phyloP scores from a whole-genome alignment of 1,284 basidiomycete genomes.

The Leccinum solheimii region DNA sequence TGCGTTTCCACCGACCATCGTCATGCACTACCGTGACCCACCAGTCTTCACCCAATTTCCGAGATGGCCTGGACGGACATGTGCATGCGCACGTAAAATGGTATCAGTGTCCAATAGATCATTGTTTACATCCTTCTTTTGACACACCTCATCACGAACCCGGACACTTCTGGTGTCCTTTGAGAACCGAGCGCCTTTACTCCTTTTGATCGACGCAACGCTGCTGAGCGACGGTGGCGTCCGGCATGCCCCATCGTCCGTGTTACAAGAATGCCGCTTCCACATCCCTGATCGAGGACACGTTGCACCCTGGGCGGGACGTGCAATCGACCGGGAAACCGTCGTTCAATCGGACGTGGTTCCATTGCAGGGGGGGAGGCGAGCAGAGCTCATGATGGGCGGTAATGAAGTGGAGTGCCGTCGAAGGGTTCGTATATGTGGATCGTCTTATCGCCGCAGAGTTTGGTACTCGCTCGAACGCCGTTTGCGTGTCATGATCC shows the following conservation, averaged over 20 bases:
- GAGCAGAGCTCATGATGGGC: conserved; percentile 8
- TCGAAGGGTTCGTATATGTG: background rate
- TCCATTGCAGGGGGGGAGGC: conserved; percentile 6
- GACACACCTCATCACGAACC: background rate
- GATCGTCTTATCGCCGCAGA: conserved; percentile 13
- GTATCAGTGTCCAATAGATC: conserved; percentile 3
- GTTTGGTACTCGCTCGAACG: background rate
- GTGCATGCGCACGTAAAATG: conserved; percentile 10
- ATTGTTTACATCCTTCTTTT: background rate
- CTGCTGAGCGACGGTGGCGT: conserved; percentile 9
- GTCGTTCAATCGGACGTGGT: background rate
- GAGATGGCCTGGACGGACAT: conserved; percentile 9
- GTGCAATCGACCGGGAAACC: background rate
- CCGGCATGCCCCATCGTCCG: conserved; percentile 9
- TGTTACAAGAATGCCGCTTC: conserved; percentile 13
- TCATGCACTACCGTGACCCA: conserved; percentile 10
- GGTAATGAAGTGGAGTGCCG: conserved; percentile 26
- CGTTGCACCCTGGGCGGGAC: conserved; percentile 1
- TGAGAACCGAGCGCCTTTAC: conserved; percentile 8
- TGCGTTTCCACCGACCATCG: conserved; percentile 8
- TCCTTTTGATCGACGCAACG: conserved; percentile 11
- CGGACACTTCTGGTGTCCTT: conserved; percentile 7
- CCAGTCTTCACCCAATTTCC: conserved; percentile 23
- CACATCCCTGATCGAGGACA: conserved; percentile 12
- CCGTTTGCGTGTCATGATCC: conserved; percentile 6